These are phyloP conservation scores for Neonectria faginata DNA, from an alignment of 2,329 filamentous ascomycete genomes.

Conservation along the genomic window DNA sequence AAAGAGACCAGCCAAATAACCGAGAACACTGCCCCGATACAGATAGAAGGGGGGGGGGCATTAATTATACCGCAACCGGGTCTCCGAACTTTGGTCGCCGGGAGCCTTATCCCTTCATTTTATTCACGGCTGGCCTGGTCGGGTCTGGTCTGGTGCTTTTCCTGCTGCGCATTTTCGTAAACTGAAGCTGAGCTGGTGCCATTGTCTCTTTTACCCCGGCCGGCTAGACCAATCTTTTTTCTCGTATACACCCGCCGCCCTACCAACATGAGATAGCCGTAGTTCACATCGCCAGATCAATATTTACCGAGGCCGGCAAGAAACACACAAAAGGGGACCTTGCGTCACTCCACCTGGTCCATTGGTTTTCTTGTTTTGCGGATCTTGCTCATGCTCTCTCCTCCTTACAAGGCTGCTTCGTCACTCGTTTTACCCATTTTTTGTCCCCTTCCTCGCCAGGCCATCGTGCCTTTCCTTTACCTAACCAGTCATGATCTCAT, in stretches of 20 bases:
- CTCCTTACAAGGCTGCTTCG: neutral
- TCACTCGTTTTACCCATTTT: neutral
- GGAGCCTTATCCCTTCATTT: neutral
- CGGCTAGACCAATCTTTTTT: too few relatives aligned
- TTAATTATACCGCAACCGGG: neutral
- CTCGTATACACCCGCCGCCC: neutral
- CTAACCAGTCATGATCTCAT: neutral
- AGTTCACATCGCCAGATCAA: neutral
- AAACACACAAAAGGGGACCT: neutral
- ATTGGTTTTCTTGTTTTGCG: neutral
- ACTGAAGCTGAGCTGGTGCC: too few relatives aligned
- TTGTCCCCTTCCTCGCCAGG: neutral
- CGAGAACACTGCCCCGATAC: neutral
- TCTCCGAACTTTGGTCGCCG: neutral
- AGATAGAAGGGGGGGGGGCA: neutral
- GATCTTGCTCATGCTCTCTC: neutral
- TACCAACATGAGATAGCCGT: neutral
- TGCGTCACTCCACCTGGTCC: neutral
- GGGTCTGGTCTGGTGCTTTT: too few relatives aligned
- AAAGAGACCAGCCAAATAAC: neutral
- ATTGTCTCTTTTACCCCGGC: too few relatives aligned
- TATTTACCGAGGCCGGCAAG: neutral
- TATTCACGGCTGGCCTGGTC: neutral
- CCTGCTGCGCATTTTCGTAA: neutral
- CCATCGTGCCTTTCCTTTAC: neutral